Base-by-base conservation (phyloP, 2,329 filamentous ascomycete genomes). In the Fusarium miscanthi region DNA sequence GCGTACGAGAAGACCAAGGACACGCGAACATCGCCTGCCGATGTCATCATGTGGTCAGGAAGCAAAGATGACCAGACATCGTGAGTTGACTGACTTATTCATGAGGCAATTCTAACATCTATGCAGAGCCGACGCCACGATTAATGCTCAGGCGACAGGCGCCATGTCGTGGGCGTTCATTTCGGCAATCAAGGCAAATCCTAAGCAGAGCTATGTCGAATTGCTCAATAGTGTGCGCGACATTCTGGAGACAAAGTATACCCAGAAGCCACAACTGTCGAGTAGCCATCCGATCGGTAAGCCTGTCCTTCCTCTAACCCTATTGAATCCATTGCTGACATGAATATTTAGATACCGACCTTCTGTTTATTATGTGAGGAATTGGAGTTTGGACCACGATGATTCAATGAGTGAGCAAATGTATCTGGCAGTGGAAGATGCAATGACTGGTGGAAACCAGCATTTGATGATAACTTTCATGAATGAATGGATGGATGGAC, bases 111-210 rank as follows among this genome's bases (percentile, higher is more conserved):
- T 56, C 77, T 80, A 58, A 81, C 75, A 30, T 52, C 9, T 56
- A 54, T 61, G 61, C 75, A 97, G 94, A 66, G 93, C 94, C 83
- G 96, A 99, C 81, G 95, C 96, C 17, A 93, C 91, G 33, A 98
- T 98, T 74, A 90, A 88, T 46, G 91, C 94, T 63, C 89, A 98
- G 84, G 95, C 96, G 38, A 99, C 96, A 0, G 96, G 96, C 61
- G 96, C 96, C 82, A 98, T 99, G 96, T 97, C 94, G 7, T 98
- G 93, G 90, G 96, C 96, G 5, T 99, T 99, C 82, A 96, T 99
- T 81, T 91, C 88, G 3, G 92, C 95, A 25, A 88, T 98, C 78
- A 95, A 93, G 86, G 94, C 95, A 85, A 97, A 97, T 80, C 94
- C 94, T 2, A 92, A 97, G 80, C 96, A 98, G 85, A 97, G 93